Evolutionary conservation across 768 basidiomycete species (phyloP).

Genomic region (Agaricus sinodeliciosus): DNA sequence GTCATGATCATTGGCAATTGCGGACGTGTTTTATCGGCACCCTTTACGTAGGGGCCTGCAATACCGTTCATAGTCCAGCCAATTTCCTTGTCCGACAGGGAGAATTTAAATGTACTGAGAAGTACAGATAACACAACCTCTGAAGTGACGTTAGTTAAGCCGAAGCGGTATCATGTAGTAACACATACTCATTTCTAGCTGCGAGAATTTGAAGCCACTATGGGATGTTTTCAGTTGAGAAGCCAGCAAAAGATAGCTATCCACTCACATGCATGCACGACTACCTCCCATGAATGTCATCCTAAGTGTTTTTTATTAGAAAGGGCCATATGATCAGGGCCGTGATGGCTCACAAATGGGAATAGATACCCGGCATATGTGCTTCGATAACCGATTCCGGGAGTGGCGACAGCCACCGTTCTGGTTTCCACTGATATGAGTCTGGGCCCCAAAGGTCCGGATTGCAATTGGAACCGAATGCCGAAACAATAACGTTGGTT

Average conservation of each 20-base stretch:
- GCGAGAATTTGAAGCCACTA: slow-evolving; percentile 49
- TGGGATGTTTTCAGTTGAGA: not conserved
- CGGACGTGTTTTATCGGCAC: slow-evolving; percentile 8
- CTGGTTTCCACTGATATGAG: slow-evolving; percentile 30
- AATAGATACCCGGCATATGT: slow-evolving; percentile 14
- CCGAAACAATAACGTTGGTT: slow-evolving; percentile 20
- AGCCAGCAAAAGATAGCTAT: not conserved
- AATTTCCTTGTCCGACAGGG: slow-evolving; percentile 17
- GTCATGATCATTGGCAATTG: slow-evolving; percentile 10
- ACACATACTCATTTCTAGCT: slow-evolving; percentile 43
- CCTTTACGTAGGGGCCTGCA: slow-evolving; percentile 15
- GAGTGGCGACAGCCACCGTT: slow-evolving; percentile 30
- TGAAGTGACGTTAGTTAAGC: slow-evolving; percentile 2
- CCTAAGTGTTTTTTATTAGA: slow-evolving; percentile 5
- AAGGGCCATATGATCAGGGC: not conserved
- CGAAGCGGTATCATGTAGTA: not conserved
- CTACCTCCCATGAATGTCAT: slow-evolving; percentile 18
- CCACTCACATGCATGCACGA: slow-evolving; percentile 14
- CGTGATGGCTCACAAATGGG: slow-evolving; percentile 10
- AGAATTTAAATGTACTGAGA: slow-evolving; percentile 18
- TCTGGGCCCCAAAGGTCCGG: slow-evolving; percentile 30
- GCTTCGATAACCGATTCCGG: slow-evolving; percentile 22
- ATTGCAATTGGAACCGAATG: slow-evolving; percentile 24
- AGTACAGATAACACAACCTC: slow-evolving; percentile 19
- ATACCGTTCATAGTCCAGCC: slow-evolving; percentile 23